Percentiles rank a stretch among this genome's conserved stretches.
Conservation (phyloP, 768 basidiomycete genomes). For the Trametes elegans region DNA sequence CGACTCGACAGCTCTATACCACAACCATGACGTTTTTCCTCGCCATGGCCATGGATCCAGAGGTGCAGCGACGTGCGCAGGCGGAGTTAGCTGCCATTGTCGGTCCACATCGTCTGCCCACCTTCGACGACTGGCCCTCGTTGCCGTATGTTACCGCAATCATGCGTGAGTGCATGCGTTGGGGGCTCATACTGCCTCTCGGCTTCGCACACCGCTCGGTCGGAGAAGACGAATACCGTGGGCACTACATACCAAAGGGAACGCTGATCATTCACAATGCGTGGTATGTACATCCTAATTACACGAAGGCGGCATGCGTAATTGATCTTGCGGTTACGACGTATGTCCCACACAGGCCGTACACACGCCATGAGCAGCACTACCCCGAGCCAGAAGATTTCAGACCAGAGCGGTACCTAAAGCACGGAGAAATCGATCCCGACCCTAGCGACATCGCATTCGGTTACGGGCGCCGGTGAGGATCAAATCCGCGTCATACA, state of each 20-base stretch:
- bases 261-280: slow-evolving; percentile 13
- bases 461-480: slow-evolving; percentile 19
- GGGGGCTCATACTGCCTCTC: slow-evolving; percentile 18
- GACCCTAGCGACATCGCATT: slow-evolving; percentile 9
- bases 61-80: slow-evolving; percentile 15
- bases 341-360: no score
- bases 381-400: slow-evolving; percentile 15
- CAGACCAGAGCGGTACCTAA: slow-evolving; percentile 12
- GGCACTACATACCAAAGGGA: slow-evolving; percentile 11
- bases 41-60: slow-evolving; percentile 17
- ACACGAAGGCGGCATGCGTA: no score
- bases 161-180: slow-evolving; percentile 11
- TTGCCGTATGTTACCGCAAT: slow-evolving; percentile 20
- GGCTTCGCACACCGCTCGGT: slow-evolving; percentile 30
- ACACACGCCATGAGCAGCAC: neutral
- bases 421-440: neutral
- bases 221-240: slow-evolving; percentile 12
- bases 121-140: slow-evolving; percentile 5
- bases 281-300: slow-evolving; percentile 4
- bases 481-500: no score
- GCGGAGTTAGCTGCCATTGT: slow-evolving; percentile 18
- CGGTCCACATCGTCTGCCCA: slow-evolving; percentile 18
- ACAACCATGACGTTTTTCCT: slow-evolving; percentile 12
- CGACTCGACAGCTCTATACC: neutral
- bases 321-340: no score